Evolutionary conservation across 495 filamentous ascomycete genomes (phyloP), one percentile per base, ranked within the genome.

Genomic region (Parmelia sp.): DNA sequence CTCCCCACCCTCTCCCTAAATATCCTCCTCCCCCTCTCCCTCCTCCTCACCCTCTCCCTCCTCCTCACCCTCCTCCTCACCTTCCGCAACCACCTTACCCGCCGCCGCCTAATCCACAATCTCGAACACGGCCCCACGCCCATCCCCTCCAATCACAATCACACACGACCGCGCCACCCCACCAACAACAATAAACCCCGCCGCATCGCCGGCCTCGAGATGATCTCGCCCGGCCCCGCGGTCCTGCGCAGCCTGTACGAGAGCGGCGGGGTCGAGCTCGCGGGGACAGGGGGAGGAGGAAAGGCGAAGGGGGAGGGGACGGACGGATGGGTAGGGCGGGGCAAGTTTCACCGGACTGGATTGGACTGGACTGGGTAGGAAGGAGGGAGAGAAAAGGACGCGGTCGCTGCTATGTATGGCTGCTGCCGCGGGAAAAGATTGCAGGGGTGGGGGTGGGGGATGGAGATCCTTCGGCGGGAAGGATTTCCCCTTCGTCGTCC

Each of bases 31-130:
- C n/a, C n/a, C n/a, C n/a, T n/a, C n/a, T n/a, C n/a, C n/a, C 44
- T 59, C 51, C 29, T 69, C 61, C 8, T 39, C 57, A 4, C 33
- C n/a, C 19, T 61, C 29, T 27, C 42, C 17, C 29, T 63, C 14
- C 8, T 60, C 17, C 17, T 40, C 36, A n/a, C 66, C n/a, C n/a
- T 27, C 10, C 0, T 59, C 0, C 31, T 11, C 27, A 2, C 39
- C 12, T 21, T 9, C 9, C 14, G n/a, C n/a, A 9, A 21, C 45
- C 31, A 58, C 25, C 51, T 39, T 0, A 39, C 17, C 12, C 53
- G 62, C 5, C 15, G 29, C 11, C 25, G 10, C 1, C 8, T 27
- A 9, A 8, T 62, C 2, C 9, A 7, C 1, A 47, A 56, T 7
- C 17, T 42, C 11, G 36, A 62, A 15, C 35, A 23, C 15, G 60